phyloP scores from a whole-genome alignment of 2,329 filamentous ascomycete species.

The Xylaria sp. region DNA sequence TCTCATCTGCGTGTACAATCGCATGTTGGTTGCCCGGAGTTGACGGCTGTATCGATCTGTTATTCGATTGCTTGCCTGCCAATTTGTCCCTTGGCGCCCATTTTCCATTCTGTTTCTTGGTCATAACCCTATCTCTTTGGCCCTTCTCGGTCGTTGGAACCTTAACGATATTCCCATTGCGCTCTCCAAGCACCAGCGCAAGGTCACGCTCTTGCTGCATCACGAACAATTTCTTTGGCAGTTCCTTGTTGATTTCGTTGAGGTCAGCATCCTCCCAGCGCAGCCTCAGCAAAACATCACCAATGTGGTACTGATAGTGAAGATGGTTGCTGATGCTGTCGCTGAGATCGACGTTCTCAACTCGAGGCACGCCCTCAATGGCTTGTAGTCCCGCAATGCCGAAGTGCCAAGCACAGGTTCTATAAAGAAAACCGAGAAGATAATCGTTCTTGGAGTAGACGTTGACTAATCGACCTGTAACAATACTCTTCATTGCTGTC shows the following conservation, averaged over 20 bases:
- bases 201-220: conserved; percentile 13
- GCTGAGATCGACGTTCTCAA: conserved; percentile 73
- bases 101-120: conserved; percentile 17
- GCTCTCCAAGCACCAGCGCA: conserved; percentile 6
- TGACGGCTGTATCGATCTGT: conserved; percentile 10
- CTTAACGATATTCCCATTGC: conserved; percentile 6
- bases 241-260: conserved; percentile 25
- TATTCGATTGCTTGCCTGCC: conserved; percentile 4
- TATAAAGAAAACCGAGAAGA: conserved; percentile 85
- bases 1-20: conserved; percentile 10
- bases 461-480: conserved; percentile 85
- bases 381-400: conserved; percentile 85
- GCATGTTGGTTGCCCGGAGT: background rate
- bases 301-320: conserved; percentile 71
- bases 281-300: conserved; percentile 69
- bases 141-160: conserved; percentile 3
- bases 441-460: conserved; percentile 89
- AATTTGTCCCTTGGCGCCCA: conserved; percentile 6
- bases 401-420: conserved; percentile 79
- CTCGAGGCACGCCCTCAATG: conserved; percentile 67
- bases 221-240: conserved; percentile 12
- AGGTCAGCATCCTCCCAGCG: conserved; percentile 70
- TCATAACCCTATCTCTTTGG: background rate
- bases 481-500: conserved; percentile 77
- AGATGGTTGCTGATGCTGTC: conserved; percentile 71